Evolutionary conservation across 2,329 filamentous ascomycete genomes (phyloP).

Genomic region (Monilinia fructicola): DNA sequence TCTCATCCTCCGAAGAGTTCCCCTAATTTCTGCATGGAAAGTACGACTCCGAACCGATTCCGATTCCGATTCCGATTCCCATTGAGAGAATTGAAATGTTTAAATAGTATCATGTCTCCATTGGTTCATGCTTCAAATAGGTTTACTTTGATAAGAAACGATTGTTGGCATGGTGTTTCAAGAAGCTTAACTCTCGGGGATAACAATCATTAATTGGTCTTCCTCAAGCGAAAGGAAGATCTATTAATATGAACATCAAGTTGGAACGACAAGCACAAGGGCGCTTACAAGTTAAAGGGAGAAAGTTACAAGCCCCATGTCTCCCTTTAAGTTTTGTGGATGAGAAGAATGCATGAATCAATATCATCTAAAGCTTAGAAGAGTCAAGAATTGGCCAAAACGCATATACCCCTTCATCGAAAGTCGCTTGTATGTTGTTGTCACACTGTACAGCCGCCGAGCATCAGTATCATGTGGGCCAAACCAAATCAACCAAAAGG

Average conservation of each 20-base stretch:
- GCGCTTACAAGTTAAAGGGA: constrained; percentile 13
- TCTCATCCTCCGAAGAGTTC: constrained; percentile 12
- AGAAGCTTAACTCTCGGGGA: neutral
- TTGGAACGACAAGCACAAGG: constrained; percentile 4
- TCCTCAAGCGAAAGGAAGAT: constrained; percentile 15
- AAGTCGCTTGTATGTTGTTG: constrained; percentile 5
- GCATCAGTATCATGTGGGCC: neutral
- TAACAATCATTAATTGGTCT: constrained; percentile 6
- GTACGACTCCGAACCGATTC: neutral
- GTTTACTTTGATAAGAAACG: neutral
- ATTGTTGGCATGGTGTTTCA: constrained; percentile 18
- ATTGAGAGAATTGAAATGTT: neutral
- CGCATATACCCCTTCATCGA: constrained; percentile 10
- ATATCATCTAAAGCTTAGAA: constrained; percentile 15
- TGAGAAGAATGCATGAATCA: neutral
- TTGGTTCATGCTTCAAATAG: neutral
- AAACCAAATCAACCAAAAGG: neutral
- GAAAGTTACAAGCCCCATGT: neutral
- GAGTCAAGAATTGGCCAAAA: neutral
- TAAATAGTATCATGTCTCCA: neutral
- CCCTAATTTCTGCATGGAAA: constrained; percentile 6
- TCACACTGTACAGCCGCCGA: constrained; percentile 2
- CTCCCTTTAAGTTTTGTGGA: neutral
- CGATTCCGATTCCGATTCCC: no score
- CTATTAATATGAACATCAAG: constrained; percentile 1